These are phyloP conservation scores for Phialophora verrucosa DNA, from an alignment of 2,329 filamentous ascomycete genomes.

Conservation along the genomic window DNA sequence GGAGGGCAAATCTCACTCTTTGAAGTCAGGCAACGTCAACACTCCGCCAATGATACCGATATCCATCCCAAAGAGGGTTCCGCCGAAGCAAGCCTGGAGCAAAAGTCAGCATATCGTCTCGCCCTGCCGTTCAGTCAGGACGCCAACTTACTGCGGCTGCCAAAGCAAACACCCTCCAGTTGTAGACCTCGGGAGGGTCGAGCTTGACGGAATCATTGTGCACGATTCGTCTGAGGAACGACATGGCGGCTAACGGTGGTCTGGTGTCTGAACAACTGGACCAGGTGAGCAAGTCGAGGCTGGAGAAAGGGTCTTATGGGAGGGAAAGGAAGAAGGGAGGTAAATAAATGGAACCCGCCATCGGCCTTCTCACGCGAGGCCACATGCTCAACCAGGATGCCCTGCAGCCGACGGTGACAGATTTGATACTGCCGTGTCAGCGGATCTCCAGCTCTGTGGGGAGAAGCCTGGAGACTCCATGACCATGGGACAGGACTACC, in stretches of 20 bases:
- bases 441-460: conserved; percentile 24
- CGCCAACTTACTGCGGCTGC: conserved; percentile 59
- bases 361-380: conserved; percentile 14
- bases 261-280: background rate
- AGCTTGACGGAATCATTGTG: conserved; percentile 73
- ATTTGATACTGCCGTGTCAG: conserved; percentile 15
- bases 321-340: background rate
- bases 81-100: conserved; percentile 67
- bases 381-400: conserved; percentile 25
- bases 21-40: conserved; percentile 64
- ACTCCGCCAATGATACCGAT: conserved; percentile 73
- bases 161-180: conserved; percentile 70
- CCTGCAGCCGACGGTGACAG: conserved; percentile 5
- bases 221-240: conserved; percentile 62
- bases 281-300: conserved; percentile 1
- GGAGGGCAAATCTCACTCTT: conserved; percentile 50
- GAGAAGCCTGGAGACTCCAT: conserved; percentile 17
- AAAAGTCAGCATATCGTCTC: conserved; percentile 6
- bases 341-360: conserved; percentile 14
- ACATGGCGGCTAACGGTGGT: conserved; percentile 11
- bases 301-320: conserved; percentile 2
- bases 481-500: conserved; percentile 8
- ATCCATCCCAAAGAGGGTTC: conserved; percentile 70
- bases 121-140: background rate
- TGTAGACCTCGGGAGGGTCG: conserved; percentile 71